Conservation (phyloP, 2,329 filamentous ascomycete species). For the Fusarium nematophilum region DNA sequence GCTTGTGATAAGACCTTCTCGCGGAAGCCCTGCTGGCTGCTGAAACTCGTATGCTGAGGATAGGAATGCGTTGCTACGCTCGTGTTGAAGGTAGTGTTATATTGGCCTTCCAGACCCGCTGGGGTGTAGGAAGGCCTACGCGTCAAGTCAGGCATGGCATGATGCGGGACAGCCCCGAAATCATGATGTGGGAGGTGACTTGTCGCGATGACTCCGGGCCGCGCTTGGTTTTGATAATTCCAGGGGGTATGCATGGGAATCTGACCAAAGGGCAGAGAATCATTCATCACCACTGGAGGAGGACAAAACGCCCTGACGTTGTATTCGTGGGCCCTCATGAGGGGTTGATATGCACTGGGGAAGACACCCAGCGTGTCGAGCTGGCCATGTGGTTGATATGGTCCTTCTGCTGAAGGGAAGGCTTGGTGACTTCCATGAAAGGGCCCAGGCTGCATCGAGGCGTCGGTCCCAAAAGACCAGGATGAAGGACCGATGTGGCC, state of each 20-base stretch:
- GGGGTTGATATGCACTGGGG: constrained; percentile 45
- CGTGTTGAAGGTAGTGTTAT: constrained; percentile 13
- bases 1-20: constrained; percentile 77
- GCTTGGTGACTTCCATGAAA: constrained; percentile 28
- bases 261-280: constrained; percentile 48
- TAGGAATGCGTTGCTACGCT: constrained; percentile 16
- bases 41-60: constrained; percentile 18
- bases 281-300: constrained; percentile 47
- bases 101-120: constrained; percentile 12
- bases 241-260: constrained; percentile 40
- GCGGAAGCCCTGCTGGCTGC: constrained; percentile 62
- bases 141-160: constrained; percentile 20
- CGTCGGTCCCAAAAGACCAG: constrained; percentile 32
- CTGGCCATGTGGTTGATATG: constrained; percentile 27
- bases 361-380: constrained; percentile 31
- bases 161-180: constrained; percentile 17
- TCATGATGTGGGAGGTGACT: constrained; percentile 29
- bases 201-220: constrained; percentile 7
- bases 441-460: constrained; percentile 18
- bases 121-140: constrained; percentile 23
- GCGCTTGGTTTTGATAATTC: constrained; percentile 29
- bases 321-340: constrained; percentile 51
- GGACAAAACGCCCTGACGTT: constrained; percentile 54
- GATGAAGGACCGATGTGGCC: constrained; percentile 16
- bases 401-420: constrained; percentile 23